These are phyloP conservation scores for Xylaria sp. DNA, from an alignment of 2,329 filamentous ascomycete species.

Conservation along the genomic window DNA sequence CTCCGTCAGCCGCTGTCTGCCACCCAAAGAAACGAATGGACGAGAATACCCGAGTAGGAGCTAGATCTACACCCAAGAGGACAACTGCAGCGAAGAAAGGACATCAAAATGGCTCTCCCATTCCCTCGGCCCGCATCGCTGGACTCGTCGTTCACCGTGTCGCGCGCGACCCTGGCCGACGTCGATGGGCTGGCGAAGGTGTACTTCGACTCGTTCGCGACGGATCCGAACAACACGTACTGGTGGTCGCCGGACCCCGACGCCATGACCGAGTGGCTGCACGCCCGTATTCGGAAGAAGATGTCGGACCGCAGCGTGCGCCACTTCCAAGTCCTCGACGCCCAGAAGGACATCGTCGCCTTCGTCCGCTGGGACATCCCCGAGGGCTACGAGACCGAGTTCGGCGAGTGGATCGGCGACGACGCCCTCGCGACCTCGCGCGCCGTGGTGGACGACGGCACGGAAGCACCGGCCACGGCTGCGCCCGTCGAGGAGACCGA, in stretches of 20 bases:
- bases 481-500: slow-evolving; percentile 24
- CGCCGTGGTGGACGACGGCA: slow-evolving; percentile 9
- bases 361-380: slow-evolving; percentile 46
- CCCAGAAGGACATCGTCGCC: slow-evolving; percentile 34
- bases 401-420: slow-evolving; percentile 31
- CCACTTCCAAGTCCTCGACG: slow-evolving; percentile 44
- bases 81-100: background rate
- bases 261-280: slow-evolving; percentile 41
- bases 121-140: slow-evolving; percentile 35
- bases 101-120: slow-evolving; percentile 35
- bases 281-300: slow-evolving; percentile 34
- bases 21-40: too few relatives aligned
- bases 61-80: too few relatives aligned
- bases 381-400: slow-evolving; percentile 33
- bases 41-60: too few relatives aligned
- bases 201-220: slow-evolving; percentile 37
- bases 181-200: slow-evolving; percentile 38
- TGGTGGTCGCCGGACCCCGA: slow-evolving; percentile 39
- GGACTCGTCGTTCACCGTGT: slow-evolving; percentile 34
- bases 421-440: slow-evolving; percentile 25
- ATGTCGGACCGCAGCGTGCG: slow-evolving; percentile 38
- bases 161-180: slow-evolving; percentile 38
- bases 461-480: slow-evolving; percentile 4
- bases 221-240: slow-evolving; percentile 35
- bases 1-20: too few relatives aligned